phyloP scores from a whole-genome alignment of 1,139 yeast species.

The Magnusiomyces sp. region DNA sequence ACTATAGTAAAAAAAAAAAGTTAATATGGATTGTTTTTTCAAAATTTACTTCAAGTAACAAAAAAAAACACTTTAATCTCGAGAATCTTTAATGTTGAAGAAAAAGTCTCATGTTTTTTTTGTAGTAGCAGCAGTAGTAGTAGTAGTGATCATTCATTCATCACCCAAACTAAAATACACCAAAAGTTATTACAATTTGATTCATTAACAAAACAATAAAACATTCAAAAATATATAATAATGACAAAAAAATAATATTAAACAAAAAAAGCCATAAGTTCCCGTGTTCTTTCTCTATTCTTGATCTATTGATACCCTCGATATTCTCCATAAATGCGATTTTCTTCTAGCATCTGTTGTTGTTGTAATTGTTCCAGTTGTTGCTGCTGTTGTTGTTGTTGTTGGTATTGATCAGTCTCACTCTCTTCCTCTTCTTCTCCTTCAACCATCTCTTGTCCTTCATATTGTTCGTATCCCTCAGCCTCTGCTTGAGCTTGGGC shows the following conservation, averaged over 20 bases:
- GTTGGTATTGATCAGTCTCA: constrained; percentile 1
- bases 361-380: neutral
- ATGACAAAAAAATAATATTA: constrained; percentile 3
- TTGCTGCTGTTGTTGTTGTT: constrained; percentile 3
- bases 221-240: neutral
- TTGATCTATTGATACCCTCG: neutral
- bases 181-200: constrained; percentile 73
- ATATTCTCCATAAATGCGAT: neutral
- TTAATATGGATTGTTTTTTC: no score
- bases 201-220: constrained; percentile 49
- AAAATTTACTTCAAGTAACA: no score
- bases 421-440: neutral
- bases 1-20: no score
- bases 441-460: neutral
- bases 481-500: constrained; percentile 10
- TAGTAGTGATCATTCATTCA: no score
- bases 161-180: no score
- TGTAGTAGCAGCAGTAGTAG: no score
- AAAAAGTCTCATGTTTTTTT: no score
- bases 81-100: no score
- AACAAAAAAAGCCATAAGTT: no score
- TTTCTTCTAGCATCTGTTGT: constrained; percentile 1
- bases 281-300: no score
- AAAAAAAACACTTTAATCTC: no score
- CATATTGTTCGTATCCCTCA: constrained; percentile 9